A percentile compares a stretch with the other conserved stretches of the same genome.
Evolutionary conservation across 192 early-diverging fungal species (phyloP).

Genomic region (Spizellomyces sp.): DNA sequence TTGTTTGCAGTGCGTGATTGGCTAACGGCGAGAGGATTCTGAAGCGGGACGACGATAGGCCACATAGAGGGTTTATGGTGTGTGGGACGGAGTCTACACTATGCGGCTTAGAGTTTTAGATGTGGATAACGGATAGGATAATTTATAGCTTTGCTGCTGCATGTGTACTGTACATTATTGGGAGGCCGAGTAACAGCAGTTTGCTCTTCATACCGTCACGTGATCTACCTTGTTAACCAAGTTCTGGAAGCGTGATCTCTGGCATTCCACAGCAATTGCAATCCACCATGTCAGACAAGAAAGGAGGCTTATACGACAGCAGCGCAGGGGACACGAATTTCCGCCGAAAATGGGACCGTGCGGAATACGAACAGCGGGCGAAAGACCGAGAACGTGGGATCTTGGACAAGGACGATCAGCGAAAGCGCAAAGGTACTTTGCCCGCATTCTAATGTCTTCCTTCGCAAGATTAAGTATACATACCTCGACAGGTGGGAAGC

Average conservation of each 20-base stretch:
- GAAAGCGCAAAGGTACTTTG: constrained; percentile 51
- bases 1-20: constrained; percentile 34
- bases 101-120: too few relatives aligned
- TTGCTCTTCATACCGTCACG: too few relatives aligned
- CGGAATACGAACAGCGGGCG: constrained; percentile 68
- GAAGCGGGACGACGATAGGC: constrained; percentile 2
- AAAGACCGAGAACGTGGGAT: constrained; percentile 54
- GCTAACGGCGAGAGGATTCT: constrained; percentile 40
- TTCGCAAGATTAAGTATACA: too few relatives aligned
- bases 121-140: too few relatives aligned
- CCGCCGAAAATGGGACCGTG: constrained; percentile 71
- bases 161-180: too few relatives aligned
- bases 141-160: too few relatives aligned
- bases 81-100: too few relatives aligned
- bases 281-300: constrained; percentile 9
- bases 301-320: constrained; percentile 16
- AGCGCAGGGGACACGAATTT: constrained; percentile 52
- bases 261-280: background rate
- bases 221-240: too few relatives aligned
- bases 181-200: too few relatives aligned
- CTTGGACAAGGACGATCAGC: constrained; percentile 22
- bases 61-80: too few relatives aligned
- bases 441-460: background rate
- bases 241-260: too few relatives aligned
- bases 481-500: background rate